Evolutionary conservation across 345 rosid species (phyloP).

Genomic region (Sisymbrium altissimum): DNA sequence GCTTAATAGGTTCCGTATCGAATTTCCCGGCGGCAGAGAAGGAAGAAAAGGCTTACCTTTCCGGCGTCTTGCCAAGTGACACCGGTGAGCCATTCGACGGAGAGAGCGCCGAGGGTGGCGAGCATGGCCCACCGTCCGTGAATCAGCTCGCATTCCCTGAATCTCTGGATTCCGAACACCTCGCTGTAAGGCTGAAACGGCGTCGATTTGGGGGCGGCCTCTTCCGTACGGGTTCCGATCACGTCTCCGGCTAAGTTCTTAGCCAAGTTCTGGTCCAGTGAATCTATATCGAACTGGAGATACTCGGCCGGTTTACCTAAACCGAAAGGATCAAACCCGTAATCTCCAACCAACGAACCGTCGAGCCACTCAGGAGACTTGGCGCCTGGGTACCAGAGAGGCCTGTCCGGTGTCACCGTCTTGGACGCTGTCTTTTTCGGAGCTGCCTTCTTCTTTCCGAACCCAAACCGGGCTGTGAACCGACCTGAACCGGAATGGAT

Average conservation of each 20-base stretch:
- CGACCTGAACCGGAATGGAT: conserved; percentile 32
- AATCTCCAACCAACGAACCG: conserved; percentile 71
- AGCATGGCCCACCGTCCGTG: conserved; percentile 93
- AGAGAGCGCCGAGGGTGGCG: conserved; percentile 71
- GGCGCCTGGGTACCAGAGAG: conserved; percentile 76
- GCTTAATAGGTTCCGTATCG: too few species aligned
- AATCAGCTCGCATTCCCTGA: conserved; percentile 87
- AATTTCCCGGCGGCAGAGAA: neutral
- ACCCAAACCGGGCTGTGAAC: conserved; percentile 56
- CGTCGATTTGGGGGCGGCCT: conserved; percentile 54
- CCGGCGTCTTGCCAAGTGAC: conserved; percentile 77
- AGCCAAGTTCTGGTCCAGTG: conserved; percentile 82
- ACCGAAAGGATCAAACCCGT: conserved; percentile 92
- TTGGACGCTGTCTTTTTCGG: conserved; percentile 26
- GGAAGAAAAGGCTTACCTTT: conserved; percentile 40
- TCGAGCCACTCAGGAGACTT: conserved; percentile 71
- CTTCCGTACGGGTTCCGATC: conserved; percentile 54
- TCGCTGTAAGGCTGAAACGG: conserved; percentile 84
- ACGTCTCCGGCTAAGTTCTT: conserved; percentile 72
- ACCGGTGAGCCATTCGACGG: conserved; percentile 68
- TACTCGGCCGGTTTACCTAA: conserved; percentile 83
- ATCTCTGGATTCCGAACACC: conserved; percentile 81
- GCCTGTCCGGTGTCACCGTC: conserved; percentile 37
- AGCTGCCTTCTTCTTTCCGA: conserved; percentile 39
- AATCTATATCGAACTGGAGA: conserved; percentile 74